A percentile compares a stretch with the other conserved stretches of the same genome.
phyloP scores from a whole-genome alignment of 306 rosid species.

The Dicorynia guianensis region DNA sequence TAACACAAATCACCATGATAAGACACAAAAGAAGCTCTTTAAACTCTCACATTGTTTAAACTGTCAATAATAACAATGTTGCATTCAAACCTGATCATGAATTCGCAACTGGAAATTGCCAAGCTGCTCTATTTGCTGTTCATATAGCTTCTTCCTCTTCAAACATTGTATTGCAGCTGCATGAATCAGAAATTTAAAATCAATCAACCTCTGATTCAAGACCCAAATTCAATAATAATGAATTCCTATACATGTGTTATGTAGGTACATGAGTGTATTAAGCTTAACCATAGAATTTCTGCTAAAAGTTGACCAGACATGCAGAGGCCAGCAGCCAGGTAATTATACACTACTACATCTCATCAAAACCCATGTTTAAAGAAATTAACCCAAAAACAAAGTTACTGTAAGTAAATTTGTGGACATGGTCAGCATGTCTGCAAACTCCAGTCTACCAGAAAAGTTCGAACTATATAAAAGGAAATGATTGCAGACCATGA shows the following conservation, averaged over 20 bases:
- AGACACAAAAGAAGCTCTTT: slow-evolving; percentile 33
- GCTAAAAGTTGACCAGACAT: neutral
- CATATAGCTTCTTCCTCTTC: slow-evolving; percentile 93
- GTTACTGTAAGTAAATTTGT: neutral
- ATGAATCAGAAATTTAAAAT: slow-evolving; percentile 30
- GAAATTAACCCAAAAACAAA: neutral
- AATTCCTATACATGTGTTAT: neutral
- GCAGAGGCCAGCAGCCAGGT: neutral
- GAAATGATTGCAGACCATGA: neutral
- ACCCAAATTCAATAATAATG: neutral
- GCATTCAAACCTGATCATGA: slow-evolving; percentile 84
- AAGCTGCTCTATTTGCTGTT: slow-evolving; percentile 96
- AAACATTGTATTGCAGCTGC: slow-evolving; percentile 97
- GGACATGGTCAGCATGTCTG: neutral
- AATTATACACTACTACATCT: neutral
- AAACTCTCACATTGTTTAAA: slow-evolving; percentile 6
- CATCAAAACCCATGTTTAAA: neutral
- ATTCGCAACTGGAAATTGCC: slow-evolving; percentile 98
- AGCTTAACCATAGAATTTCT: neutral
- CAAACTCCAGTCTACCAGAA: neutral
- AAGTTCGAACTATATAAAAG: neutral
- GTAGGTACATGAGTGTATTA: no score
- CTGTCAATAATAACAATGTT: slow-evolving; percentile 10
- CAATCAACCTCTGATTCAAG: neutral
- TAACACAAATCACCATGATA: slow-evolving; percentile 32